A percentile compares a stretch with the other conserved stretches of the same genome.
These are phyloP conservation scores for Leucocoprinus birnbaumii DNA, from an alignment of 768 basidiomycete genomes.

Conservation along the genomic window DNA sequence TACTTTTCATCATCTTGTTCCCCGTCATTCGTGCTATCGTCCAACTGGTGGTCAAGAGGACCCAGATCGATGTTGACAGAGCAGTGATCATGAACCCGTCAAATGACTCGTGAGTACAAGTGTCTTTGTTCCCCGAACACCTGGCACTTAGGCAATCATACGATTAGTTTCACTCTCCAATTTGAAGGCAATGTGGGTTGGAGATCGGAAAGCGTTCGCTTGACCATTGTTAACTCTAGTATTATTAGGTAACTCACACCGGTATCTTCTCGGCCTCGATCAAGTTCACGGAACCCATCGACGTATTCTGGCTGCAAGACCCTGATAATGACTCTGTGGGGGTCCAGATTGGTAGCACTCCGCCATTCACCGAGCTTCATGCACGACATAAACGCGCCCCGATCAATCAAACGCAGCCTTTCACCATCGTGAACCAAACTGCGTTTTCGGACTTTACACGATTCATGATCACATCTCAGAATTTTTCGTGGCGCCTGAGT, in stretches of 20 bases:
- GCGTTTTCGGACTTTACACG: slow-evolving; percentile 63
- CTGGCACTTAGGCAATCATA: neutral
- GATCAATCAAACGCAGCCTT: slow-evolving; percentile 58
- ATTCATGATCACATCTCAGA: slow-evolving; percentile 60
- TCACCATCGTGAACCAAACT: slow-evolving; percentile 50
- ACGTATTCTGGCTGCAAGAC: slow-evolving; percentile 55
- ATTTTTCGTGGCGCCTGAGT: slow-evolving; percentile 65
- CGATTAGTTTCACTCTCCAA: slow-evolving; percentile 45
- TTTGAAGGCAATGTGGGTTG: slow-evolving; percentile 51
- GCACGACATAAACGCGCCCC: slow-evolving; percentile 54
- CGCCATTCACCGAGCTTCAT: slow-evolving; percentile 36
- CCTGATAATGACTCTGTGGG: slow-evolving; percentile 31
- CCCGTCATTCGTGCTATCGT: slow-evolving; percentile 67
- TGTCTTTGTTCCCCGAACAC: no score
- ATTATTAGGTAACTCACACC: slow-evolving; percentile 57
- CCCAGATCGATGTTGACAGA: slow-evolving; percentile 48
- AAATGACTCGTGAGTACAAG: slow-evolving; percentile 52
- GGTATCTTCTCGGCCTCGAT: slow-evolving; percentile 65
- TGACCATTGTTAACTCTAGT: neutral
- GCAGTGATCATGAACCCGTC: slow-evolving; percentile 49
- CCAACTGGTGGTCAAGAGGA: slow-evolving; percentile 58
- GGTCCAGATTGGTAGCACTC: slow-evolving; percentile 52
- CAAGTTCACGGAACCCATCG: slow-evolving; percentile 52
- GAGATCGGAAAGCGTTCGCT: neutral
- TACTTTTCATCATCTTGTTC: slow-evolving; percentile 66